Evolutionary conservation across 352 stramenopile species (phyloP).

Genomic region (Globisporangium paroecandrum): DNA sequence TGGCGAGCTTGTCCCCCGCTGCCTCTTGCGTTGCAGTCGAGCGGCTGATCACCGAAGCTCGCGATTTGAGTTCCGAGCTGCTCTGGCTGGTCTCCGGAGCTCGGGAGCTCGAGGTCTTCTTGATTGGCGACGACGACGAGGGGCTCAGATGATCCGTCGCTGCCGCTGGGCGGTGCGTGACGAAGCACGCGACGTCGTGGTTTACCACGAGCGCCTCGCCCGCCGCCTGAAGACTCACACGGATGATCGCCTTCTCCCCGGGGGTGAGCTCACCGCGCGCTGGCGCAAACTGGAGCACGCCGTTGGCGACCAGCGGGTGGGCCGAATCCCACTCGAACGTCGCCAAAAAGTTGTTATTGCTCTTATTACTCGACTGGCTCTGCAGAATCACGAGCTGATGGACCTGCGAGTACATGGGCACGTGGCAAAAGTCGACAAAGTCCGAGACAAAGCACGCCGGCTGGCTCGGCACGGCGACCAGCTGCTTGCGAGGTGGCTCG

Average conservation of each 20-base stretch:
- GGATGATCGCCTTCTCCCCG: constrained; percentile 50
- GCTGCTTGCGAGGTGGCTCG: constrained; percentile 28
- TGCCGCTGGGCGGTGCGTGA: constrained; percentile 25
- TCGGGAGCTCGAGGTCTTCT: not conserved
- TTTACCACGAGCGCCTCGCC: constrained; percentile 57
- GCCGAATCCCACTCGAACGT: constrained; percentile 57
- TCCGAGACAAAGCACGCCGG: constrained; percentile 50
- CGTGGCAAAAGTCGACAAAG: constrained; percentile 54
- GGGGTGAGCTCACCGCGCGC: constrained; percentile 40
- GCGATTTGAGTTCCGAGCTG: constrained; percentile 8
- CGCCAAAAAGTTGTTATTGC: not conserved
- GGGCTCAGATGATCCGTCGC: not conserved
- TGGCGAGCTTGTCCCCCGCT: constrained; percentile 25
- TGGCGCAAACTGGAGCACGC: constrained; percentile 47
- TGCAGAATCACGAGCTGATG: constrained; percentile 50
- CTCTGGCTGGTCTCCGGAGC: constrained; percentile 1
- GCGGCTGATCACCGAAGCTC: constrained; percentile 52
- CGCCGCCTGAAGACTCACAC: constrained; percentile 39
- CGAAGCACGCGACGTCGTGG: constrained; percentile 58
- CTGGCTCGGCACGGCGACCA: constrained; percentile 32
- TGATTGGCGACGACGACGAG: not conserved
- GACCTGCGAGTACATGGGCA: constrained; percentile 45
- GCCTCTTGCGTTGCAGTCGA: constrained; percentile 64
- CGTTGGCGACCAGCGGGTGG: constrained; percentile 51
- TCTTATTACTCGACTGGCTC: constrained; percentile 26